Evolutionary conservation across 2,329 filamentous ascomycete genomes (phyloP).

Genomic region (Claviceps digitariae): DNA sequence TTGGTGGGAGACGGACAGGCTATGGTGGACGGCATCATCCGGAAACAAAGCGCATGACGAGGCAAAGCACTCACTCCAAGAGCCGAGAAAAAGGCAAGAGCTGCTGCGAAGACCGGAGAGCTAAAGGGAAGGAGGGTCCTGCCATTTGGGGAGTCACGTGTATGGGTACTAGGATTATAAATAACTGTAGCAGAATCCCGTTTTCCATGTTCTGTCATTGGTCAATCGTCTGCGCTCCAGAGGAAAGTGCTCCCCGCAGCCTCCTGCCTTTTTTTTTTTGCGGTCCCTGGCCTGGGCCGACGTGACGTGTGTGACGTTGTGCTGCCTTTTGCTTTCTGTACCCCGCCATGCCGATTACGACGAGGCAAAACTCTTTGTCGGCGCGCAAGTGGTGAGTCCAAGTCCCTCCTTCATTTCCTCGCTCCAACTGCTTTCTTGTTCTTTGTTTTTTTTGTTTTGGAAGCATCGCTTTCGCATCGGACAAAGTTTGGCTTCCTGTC

Average conservation of each 20-base stretch:
- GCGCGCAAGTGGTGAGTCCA: not conserved
- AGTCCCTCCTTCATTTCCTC: not conserved
- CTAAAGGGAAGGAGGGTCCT: not conserved
- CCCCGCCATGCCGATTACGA: not conserved
- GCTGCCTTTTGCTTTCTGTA: not conserved
- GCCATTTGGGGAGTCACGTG: slow-evolving; percentile 2
- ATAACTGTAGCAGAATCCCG: too few relatives aligned
- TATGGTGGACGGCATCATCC: not conserved
- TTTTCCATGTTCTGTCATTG: too few relatives aligned
- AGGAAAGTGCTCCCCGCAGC: not conserved
- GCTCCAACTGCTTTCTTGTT: not conserved
- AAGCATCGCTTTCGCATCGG: not conserved
- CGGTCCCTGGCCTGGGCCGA: too few relatives aligned
- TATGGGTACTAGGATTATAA: too few relatives aligned
- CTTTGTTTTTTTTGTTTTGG: too few relatives aligned
- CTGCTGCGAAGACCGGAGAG: not conserved
- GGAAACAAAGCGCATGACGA: not conserved
- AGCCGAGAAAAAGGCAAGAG: not conserved
- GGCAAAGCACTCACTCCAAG: too few relatives aligned
- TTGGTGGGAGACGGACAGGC: not conserved
- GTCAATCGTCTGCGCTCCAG: not conserved
- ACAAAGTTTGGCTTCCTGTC: not conserved
- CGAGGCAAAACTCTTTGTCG: not conserved
- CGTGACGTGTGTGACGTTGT: not conserved
- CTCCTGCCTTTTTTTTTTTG: not conserved